Evolutionary conservation across 2,329 filamentous ascomycete genomes (phyloP), one percentile per base, ranked within the genome.

Genomic region (Paecilomyces sp.): DNA sequence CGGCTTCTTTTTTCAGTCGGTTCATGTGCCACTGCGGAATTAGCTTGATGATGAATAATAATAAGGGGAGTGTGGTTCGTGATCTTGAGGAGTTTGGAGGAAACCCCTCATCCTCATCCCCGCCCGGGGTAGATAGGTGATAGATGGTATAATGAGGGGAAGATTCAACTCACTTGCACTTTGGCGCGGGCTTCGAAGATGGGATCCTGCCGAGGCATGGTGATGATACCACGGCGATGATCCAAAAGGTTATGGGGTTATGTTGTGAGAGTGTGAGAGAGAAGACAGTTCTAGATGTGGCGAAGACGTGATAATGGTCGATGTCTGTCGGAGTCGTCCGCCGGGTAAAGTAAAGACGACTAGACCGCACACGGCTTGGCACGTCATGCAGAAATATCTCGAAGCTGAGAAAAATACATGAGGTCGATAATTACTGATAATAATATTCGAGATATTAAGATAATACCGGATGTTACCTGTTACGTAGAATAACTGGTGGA

Each of bases 1-100:
- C 68, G 53, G 78, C 77, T 68, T 80, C 77, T 65, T 79, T 77
- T 60, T 79, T 79, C 33, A 79, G 72, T 30, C 77, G 76, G 66
- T 79, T 79, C 52, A 76, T 79, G 60, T 79, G 78, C 60, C 80
- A 70, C 77, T 79, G 62, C 53, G 25, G 25, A 22, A 33, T 4
- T 7, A 9, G n/a, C 1, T 28, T 8, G 34, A 31, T 18, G 18
- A 15, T 47, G 18, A 7, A 8, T 18, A 6, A 15, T 47, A 47
- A 15, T 47, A 18, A 22, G n/a, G 36, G 22, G 13, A 47, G 15
- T 22, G 15, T n/a, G 15, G n/a, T 47, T 3, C 18, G 4, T 28
- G 3, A 28, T 28, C 25, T 28, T 28, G 25, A 22, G 1, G 25
- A 28, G 25, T 28, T 28, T 3, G 25, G 25, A n/a, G 5, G 6